Evolutionary conservation across 1,139 yeast species (phyloP).

Genomic region (Kodamaea alishanica): DNA sequence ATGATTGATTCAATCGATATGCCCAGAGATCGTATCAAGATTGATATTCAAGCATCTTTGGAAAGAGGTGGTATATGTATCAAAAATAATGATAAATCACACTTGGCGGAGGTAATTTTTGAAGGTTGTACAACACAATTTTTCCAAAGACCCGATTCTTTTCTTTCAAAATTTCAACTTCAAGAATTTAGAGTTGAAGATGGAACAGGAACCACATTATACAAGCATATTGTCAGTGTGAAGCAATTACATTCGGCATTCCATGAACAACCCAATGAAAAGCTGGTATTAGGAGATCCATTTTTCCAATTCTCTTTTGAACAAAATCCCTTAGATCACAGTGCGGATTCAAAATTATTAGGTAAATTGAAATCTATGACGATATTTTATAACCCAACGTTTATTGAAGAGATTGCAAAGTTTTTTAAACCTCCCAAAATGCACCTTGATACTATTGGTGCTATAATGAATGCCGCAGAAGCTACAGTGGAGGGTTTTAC

Average conservation of each 20-base stretch:
- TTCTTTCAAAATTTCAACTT: constrained; percentile 65
- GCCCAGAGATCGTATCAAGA: constrained; percentile 68
- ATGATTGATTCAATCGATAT: constrained; percentile 53
- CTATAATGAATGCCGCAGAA: constrained; percentile 92
- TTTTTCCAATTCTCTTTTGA: constrained; percentile 84
- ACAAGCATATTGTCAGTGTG: constrained; percentile 86
- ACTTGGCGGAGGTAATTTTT: constrained; percentile 73
- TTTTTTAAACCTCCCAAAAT: constrained; percentile 87
- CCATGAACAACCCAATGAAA: constrained; percentile 10
- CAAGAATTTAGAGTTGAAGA: constrained; percentile 85
- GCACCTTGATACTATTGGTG: constrained; percentile 85
- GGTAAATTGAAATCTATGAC: constrained; percentile 85
- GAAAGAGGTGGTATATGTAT: constrained; percentile 76
- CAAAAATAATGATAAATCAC: constrained; percentile 34
- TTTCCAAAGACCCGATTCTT: constrained; percentile 77
- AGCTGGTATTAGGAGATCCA: constrained; percentile 39
- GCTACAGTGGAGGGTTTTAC: constrained; percentile 91
- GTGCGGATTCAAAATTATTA: constrained; percentile 74
- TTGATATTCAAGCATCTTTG: constrained; percentile 66
- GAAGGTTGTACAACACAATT: constrained; percentile 78
- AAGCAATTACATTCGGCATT: constrained; percentile 50
- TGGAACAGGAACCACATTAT: constrained; percentile 69
- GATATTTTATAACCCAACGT: constrained; percentile 77
- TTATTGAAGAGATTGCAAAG: constrained; percentile 66
- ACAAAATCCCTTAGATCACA: constrained; percentile 75